Base-by-base conservation (phyloP, 306 rosid species). In the Senna siamea region DNA sequence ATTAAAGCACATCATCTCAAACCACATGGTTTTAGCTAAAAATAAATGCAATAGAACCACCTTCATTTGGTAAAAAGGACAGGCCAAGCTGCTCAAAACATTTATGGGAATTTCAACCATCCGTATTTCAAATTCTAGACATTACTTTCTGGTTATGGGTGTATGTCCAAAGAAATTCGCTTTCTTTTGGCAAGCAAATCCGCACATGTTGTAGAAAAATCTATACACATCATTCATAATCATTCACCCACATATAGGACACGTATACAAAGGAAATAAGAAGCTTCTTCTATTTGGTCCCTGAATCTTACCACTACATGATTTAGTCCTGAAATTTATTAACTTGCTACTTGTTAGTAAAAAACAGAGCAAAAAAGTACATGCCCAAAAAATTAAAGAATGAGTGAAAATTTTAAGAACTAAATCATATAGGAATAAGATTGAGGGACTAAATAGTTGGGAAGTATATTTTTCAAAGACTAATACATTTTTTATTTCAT, bases 1-100 rank as follows among this genome's bases (percentile, higher is more conserved):
- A 76, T 85, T 67, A 89, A 81, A 66, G 66, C 70, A 68, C 19
- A 4, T n/a, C 23, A 63, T 77, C 66, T 64, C 73, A 76, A 60
- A 68, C 68, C 77, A 74, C 52, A 48, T 14, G 51, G 75, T 51
- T 70, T 76, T 55, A 40, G 78, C 78, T 76, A 70, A 81, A 70
- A 74, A 50, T 41, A 74, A 78, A 83, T 69, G 78, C 76, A 66
- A 78, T 75, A 80, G 59, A 52, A 65, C 32, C 55, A 72, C 67
- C 30, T 4, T 28, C 60, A 69, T 59, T 62, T 8, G 76, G 78
- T 78, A 44, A 78, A 76, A 55, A 64, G 60, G 55, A 65, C 1
- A 41, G 19, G 40, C 63, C 17, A 54, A 52, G 60, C 63, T 56
- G 40, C 83, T 54, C 22, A 30, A 38, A 28, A 17, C 55, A 51